Evolutionary conservation across 176 grass and related monocot genomes (phyloP), one percentile per base, ranked within the genome.

Genomic region (Aegilops umbellulata): DNA sequence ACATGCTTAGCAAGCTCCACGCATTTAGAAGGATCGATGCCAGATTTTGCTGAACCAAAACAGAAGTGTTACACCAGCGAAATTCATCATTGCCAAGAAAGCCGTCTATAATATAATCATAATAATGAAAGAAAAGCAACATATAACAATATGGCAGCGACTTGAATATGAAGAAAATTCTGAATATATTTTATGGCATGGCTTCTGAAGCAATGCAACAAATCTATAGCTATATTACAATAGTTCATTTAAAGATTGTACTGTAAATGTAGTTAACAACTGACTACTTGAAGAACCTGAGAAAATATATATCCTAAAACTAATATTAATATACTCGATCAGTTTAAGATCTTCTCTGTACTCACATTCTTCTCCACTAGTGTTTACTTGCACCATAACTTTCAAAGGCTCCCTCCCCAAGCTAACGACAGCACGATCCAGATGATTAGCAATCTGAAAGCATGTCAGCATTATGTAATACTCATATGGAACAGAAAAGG

Each of bases 281-380:
- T n/a, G n/a, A n/a, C n/a, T n/a, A n/a, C n/a, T n/a, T n/a, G n/a
- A n/a, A n/a, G n/a, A n/a, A n/a, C n/a, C n/a, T n/a, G n/a, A n/a
- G n/a, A n/a, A n/a, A n/a, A n/a, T n/a, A n/a, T 41, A 41, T 41
- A 10, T 41, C 9, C 39, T 41, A 3, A 1, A 41, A 41, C 39
- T 0, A 10, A 41, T 3, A 41, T 41, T 41, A 41, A 3, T 2
- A 10, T 0, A 42, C 41, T 12, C 10, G 41, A 0, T 42, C 39
- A 42, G 68, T 25, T 16, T 6, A 51, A 38, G 27, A 62, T 47
- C 13, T 79, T 47, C 7, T 79, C 5, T 76, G 77, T 39, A 89
- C 96, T 92, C 78, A 95, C 96, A 98, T 85, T 95, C 92, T 95
- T 98, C 96, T 84, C 92, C 96, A 82, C 96, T 98, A 17, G 96